Conservation (phyloP, 495 filamentous ascomycete species). For the Aspergillus saccharolyticus region DNA sequence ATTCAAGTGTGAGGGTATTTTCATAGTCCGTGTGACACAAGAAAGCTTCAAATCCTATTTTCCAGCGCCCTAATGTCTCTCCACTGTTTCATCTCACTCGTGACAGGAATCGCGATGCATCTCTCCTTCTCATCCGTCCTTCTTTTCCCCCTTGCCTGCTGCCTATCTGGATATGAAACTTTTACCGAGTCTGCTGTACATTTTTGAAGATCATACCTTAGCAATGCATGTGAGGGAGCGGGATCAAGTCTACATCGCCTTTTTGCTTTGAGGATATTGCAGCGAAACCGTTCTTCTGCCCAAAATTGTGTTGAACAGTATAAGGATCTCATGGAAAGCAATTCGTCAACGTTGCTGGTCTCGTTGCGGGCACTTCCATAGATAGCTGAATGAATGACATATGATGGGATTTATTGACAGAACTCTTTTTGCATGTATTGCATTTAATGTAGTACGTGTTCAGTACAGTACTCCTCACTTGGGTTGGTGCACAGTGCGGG, state of each 20-base stretch:
- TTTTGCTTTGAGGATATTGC: background rate
- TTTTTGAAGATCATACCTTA: background rate
- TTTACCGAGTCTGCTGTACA: background rate
- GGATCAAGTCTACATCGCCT: background rate
- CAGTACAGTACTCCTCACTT: background rate
- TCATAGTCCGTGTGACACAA: slow-evolving; percentile 1
- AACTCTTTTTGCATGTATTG: background rate
- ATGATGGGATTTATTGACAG: background rate
- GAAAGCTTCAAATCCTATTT: background rate
- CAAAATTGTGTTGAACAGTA: background rate
- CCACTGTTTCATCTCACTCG: background rate
- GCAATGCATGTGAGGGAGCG: background rate
- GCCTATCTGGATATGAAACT: background rate
- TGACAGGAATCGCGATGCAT: background rate
- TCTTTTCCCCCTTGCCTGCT: background rate
- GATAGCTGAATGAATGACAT: background rate
- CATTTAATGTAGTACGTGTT: background rate
- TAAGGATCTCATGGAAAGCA: background rate
- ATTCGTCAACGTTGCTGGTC: background rate
- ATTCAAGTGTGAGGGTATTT: slow-evolving; percentile 15
- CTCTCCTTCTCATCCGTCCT: background rate
- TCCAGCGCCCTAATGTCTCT: background rate
- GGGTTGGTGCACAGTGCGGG: too few relatives aligned
- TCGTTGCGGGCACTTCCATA: background rate
- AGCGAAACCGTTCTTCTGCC: background rate